Percentiles rank a stretch among this genome's conserved stretches.
phyloP scores from a whole-genome alignment of 768 basidiomycete genomes.

The Termitomyces sp. region DNA sequence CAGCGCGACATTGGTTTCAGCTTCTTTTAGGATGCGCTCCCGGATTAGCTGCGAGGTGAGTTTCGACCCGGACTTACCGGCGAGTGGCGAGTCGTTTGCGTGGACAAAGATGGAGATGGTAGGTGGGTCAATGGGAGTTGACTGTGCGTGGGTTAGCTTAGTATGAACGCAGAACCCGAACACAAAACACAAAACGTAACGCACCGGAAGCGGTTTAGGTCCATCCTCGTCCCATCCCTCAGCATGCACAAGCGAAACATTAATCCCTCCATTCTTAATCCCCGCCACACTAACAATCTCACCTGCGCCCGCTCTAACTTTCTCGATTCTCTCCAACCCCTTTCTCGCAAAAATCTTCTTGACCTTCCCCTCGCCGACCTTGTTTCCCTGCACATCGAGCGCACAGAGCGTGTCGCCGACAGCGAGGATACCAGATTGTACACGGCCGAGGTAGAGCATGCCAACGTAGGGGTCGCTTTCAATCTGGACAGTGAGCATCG shows the following conservation, averaged over 20 bases:
- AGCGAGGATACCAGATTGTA: conserved; percentile 33
- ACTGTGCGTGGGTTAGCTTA: not conserved
- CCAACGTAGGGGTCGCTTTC: conserved; percentile 46
- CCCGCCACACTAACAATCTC: conserved; percentile 46
- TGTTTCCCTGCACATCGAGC: conserved; percentile 34
- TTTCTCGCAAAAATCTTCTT: conserved; percentile 36
- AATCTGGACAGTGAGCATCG: conserved; percentile 48
- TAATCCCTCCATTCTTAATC: conserved; percentile 41
- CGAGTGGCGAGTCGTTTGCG: conserved; percentile 43
- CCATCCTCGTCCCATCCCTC: conserved; percentile 39
- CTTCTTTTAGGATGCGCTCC: conserved; percentile 43
- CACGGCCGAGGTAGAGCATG: conserved; percentile 41
- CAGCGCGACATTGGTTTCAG: conserved; percentile 47
- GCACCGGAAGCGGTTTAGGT: conserved; percentile 32
- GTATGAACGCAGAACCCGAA: too few species aligned
- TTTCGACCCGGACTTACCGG: conserved; percentile 39
- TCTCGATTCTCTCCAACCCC: conserved; percentile 38
- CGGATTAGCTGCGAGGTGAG: conserved; percentile 44
- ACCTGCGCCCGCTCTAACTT: conserved; percentile 37
- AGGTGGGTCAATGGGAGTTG: conserved; percentile 45
- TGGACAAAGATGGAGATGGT: conserved; percentile 43
- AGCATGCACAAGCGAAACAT: conserved; percentile 36
- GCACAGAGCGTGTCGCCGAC: conserved; percentile 35
- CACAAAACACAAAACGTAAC: not conserved
- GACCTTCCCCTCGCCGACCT: conserved; percentile 44